Conservation (phyloP, 305 asterid species). For the Andrographis paniculata region DNA sequence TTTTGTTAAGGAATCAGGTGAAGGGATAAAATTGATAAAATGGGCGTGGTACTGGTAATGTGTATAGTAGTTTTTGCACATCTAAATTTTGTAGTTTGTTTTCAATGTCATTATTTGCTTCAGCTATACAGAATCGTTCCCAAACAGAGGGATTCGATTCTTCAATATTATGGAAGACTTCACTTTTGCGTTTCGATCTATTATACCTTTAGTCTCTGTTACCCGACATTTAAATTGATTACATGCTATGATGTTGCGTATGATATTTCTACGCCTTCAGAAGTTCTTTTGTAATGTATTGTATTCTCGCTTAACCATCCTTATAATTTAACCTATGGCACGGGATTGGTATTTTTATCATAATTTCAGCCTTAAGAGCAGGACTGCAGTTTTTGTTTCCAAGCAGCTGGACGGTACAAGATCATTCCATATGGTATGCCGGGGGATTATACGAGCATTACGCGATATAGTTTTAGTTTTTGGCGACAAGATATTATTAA, state of each 20-base stretch:
- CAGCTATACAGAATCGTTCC: background rate
- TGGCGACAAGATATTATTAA: too few relatives aligned
- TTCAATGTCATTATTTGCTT: background rate
- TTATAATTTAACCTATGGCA: slow-evolving; percentile 32
- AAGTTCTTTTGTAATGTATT: background rate
- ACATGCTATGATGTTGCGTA: too few relatives aligned
- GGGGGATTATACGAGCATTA: slow-evolving; percentile 34
- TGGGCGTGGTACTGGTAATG: too few relatives aligned
- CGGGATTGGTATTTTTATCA: slow-evolving; percentile 29
- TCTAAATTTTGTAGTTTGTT: background rate
- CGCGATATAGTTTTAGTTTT: slow-evolving; percentile 21
- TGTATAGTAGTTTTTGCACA: too few relatives aligned
- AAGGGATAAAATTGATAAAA: too few relatives aligned
- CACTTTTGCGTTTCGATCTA: background rate
- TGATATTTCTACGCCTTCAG: background rate
- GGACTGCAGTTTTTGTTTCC: slow-evolving; percentile 44
- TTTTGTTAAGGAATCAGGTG: too few relatives aligned
- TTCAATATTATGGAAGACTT: background rate
- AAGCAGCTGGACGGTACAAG: slow-evolving; percentile 44
- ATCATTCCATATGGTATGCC: slow-evolving; percentile 48
- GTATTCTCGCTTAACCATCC: slow-evolving; percentile 16
- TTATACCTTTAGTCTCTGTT: background rate
- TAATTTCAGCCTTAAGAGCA: slow-evolving; percentile 51
- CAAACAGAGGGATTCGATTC: background rate
- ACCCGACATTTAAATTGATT: too few relatives aligned